Percentiles rank a stretch among this genome's conserved stretches.
phyloP scores from a whole-genome alignment of 164 flowering plant genomes.

The Warburgia ugandensis region DNA sequence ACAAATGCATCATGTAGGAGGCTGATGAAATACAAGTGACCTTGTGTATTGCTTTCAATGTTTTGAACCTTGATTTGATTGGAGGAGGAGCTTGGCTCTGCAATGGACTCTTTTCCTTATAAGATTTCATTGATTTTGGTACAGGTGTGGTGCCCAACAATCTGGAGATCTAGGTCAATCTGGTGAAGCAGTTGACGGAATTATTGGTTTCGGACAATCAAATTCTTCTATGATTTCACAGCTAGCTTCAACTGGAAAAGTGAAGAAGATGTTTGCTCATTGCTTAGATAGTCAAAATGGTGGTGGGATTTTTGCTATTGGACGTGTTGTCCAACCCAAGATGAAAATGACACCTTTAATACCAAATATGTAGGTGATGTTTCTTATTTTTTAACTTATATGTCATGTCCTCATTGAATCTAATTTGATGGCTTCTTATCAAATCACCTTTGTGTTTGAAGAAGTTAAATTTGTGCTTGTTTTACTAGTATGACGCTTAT shows the following conservation, averaged over 20 bases:
- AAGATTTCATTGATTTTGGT: constrained; percentile 2
- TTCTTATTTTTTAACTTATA: constrained; percentile 1
- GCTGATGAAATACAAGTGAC: too few species aligned
- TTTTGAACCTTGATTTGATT: too few species aligned
- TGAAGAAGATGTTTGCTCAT: constrained; percentile 74
- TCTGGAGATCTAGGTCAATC: constrained; percentile 70
- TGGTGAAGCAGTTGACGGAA: constrained; percentile 78
- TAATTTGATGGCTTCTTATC: too few species aligned
- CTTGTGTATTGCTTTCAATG: too few species aligned
- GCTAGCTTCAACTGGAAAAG: constrained; percentile 69
- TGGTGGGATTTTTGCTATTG: constrained; percentile 95
- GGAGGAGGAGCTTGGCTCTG: too few species aligned
- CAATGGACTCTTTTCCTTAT: neutral
- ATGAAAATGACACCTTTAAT: constrained; percentile 71
- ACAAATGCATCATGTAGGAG: too few species aligned
- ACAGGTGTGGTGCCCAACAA: constrained; percentile 78
- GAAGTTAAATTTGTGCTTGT: too few species aligned
- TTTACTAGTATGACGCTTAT: too few species aligned
- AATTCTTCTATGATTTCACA: constrained; percentile 90
- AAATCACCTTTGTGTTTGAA: too few species aligned
- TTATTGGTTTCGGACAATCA: constrained; percentile 90
- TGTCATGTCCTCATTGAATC: too few species aligned
- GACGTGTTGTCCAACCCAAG: constrained; percentile 74
- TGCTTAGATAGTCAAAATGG: constrained; percentile 74
- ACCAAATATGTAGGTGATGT: constrained; percentile 69